Conservation (phyloP, 345 rosid genomes). For the Sonneratia alba region DNA sequence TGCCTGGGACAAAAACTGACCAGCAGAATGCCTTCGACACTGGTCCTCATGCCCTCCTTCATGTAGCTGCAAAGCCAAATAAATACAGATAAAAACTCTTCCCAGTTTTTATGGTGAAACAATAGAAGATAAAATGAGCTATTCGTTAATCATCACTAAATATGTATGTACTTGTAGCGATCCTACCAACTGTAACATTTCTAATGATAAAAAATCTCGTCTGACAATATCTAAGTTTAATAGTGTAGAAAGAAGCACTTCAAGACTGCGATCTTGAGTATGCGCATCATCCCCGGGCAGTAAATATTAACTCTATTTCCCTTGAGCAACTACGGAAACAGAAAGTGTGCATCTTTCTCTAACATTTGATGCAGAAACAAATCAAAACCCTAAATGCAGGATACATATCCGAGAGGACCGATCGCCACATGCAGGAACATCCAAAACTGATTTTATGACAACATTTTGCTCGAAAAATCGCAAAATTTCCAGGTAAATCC, state of each 20-base stretch:
- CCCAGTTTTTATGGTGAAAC: not conserved
- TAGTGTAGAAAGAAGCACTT: not conserved
- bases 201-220: not conserved
- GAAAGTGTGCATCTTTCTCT: not conserved
- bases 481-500: not conserved
- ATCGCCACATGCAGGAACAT: not conserved
- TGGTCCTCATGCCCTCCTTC: constrained; percentile 98
- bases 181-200: not conserved
- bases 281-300: not conserved
- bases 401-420: not conserved
- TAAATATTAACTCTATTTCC: not conserved
- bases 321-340: not conserved
- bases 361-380: not conserved
- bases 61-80: constrained; percentile 48
- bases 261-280: not conserved
- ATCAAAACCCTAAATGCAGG: not conserved
- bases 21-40: constrained; percentile 89
- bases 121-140: not conserved
- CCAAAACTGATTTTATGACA: not conserved
- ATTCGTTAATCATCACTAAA: not conserved
- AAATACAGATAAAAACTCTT: not conserved
- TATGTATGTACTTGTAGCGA: not conserved
- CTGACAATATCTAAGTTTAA: not conserved
- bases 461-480: not conserved
- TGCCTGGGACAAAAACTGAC: constrained; percentile 23